A percentile compares a stretch with the other conserved stretches of the same genome.
Evolutionary conservation across 2,329 filamentous ascomycete species (phyloP).

Genomic region (Conoideocrella luteorostrata): DNA sequence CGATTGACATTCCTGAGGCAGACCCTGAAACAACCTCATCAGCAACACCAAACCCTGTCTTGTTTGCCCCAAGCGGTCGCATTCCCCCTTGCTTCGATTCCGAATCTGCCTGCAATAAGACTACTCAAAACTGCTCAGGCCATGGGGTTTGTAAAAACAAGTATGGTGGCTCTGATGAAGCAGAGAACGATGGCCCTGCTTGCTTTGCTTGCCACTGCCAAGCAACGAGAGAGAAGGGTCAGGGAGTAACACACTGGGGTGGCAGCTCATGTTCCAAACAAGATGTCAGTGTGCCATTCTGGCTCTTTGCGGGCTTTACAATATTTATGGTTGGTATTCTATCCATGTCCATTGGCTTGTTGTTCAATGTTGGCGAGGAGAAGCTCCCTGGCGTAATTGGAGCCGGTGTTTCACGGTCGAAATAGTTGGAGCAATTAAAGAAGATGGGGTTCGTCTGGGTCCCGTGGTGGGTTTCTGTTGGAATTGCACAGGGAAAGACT

Average conservation of each 20-base stretch:
- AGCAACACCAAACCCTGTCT: constrained; percentile 22
- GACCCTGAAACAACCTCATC: constrained; percentile 18
- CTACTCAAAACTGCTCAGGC: constrained; percentile 73
- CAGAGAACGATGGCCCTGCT: constrained; percentile 31
- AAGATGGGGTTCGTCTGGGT: constrained; percentile 8
- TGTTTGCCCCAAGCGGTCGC: constrained; percentile 30
- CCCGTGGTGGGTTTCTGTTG: constrained; percentile 9
- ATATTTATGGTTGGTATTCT: constrained; percentile 63
- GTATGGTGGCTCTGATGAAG: constrained; percentile 42
- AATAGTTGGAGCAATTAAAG: constrained; percentile 27
- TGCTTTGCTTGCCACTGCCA: constrained; percentile 80
- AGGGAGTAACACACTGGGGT: constrained; percentile 69
- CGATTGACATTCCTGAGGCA: constrained; percentile 22
- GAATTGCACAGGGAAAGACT: background rate
- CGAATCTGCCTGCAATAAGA: constrained; percentile 58
- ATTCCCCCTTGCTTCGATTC: constrained; percentile 72
- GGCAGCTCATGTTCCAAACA: constrained; percentile 85
- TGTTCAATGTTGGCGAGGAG: constrained; percentile 80
- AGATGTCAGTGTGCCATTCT: constrained; percentile 84
- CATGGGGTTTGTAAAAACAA: constrained; percentile 72
- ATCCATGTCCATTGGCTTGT: constrained; percentile 64
- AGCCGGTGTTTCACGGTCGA: constrained; percentile 79
- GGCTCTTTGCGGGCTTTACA: constrained; percentile 72
- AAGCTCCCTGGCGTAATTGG: constrained; percentile 90
- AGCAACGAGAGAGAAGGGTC: constrained; percentile 47